Percentiles rank a stretch among this genome's conserved stretches.
Conservation (phyloP, 1,139 yeast genomes). For the Nematodospora anomalae region DNA sequence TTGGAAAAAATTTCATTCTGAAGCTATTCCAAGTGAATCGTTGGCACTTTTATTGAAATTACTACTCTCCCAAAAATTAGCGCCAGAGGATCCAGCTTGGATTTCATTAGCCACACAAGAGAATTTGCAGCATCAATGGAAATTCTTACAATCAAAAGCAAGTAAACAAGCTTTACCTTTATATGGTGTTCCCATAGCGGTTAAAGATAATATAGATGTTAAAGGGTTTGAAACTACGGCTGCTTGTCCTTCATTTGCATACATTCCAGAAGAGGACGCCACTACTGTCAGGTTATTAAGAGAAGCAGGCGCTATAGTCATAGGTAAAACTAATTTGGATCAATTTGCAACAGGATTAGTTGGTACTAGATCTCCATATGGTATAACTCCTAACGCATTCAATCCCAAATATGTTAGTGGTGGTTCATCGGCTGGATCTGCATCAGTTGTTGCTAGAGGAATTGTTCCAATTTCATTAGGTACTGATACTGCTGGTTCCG, state of each 20-base stretch:
- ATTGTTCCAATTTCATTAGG: constrained; percentile 86
- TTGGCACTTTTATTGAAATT: constrained; percentile 48
- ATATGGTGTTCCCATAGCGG: constrained; percentile 92
- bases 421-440: constrained; percentile 96
- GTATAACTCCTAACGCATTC: constrained; percentile 79
- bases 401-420: constrained; percentile 79
- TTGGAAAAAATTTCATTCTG: constrained; percentile 70
- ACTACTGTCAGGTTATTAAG: constrained; percentile 68
- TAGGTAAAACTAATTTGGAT: constrained; percentile 92
- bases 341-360: constrained; percentile 97
- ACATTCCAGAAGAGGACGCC: constrained; percentile 68
- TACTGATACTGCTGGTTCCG: constrained; percentile 98
- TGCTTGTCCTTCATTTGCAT: constrained; percentile 85
- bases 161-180: constrained; percentile 55
- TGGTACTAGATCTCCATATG: constrained; percentile 93
- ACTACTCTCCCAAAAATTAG: constrained; percentile 44
- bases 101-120: constrained; percentile 68
- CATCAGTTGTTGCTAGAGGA: constrained; percentile 85
- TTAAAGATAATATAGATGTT: constrained; percentile 92
- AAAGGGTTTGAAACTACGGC: constrained; percentile 84
- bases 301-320: constrained; percentile 82
- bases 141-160: constrained; percentile 61
- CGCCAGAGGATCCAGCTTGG: constrained; percentile 82
- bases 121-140: constrained; percentile 74
- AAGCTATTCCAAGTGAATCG: constrained; percentile 64